Evolutionary conservation across 2,329 filamentous ascomycete species (phyloP).

Genomic region (Trichoderma cornu-damae): DNA sequence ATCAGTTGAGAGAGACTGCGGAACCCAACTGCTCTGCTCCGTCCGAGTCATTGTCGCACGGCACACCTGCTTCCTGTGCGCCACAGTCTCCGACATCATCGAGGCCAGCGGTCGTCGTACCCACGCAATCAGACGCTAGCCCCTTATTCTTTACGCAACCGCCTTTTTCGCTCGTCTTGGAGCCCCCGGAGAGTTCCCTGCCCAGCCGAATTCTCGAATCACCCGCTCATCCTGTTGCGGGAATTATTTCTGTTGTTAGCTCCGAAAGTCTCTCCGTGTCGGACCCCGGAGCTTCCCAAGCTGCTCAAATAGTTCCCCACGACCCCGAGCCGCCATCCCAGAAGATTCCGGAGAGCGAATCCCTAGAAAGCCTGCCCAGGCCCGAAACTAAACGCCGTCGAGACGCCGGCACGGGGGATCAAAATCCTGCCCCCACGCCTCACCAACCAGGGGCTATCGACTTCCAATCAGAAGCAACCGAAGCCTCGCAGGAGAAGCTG

Average conservation of each 20-base stretch:
- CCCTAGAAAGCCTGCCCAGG: slow-evolving; percentile 5
- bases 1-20: not conserved
- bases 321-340: slow-evolving; percentile 20
- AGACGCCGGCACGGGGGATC: not conserved
- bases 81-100: not conserved
- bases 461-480: not conserved
- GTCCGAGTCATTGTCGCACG: not conserved
- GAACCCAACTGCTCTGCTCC: not conserved
- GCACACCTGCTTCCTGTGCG: not conserved
- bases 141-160: slow-evolving; percentile 15
- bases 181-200: slow-evolving; percentile 9
- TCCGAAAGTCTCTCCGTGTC: not conserved
- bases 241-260: not conserved
- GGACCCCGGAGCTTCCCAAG: slow-evolving; percentile 24
- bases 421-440: not conserved
- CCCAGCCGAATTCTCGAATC: slow-evolving; percentile 10
- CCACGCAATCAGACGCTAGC: slow-evolving; percentile 6
- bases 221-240: not conserved
- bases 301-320: slow-evolving; percentile 26
- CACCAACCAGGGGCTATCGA: not conserved
- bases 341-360: slow-evolving; percentile 20
- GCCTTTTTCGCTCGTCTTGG: not conserved
- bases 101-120: not conserved
- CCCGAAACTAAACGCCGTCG: not conserved
- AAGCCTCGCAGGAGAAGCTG: not conserved